phyloP scores from a whole-genome alignment of 1,139 yeast genomes.

The Geotrichum macrosporum region DNA sequence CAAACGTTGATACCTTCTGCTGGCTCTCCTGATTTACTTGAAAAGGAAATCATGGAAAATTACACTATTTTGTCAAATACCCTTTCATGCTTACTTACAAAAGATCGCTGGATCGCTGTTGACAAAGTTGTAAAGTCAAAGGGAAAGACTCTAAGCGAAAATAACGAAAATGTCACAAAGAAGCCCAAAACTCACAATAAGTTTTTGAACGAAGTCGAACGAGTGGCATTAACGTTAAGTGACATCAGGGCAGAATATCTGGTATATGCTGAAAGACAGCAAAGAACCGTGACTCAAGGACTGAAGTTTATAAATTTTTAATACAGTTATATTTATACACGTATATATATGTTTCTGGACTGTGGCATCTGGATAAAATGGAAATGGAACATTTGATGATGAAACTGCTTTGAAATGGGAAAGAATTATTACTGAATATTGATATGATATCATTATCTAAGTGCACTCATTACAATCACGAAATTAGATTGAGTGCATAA shows the following conservation, averaged over 20 bases:
- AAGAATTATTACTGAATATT: too few relatives aligned
- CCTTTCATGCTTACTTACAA: slow-evolving; percentile 28
- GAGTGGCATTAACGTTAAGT: slow-evolving; percentile 11
- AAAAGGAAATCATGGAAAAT: slow-evolving; percentile 21
- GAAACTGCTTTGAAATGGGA: too few relatives aligned
- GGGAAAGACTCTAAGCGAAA: neutral
- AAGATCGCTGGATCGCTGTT: slow-evolving; percentile 33
- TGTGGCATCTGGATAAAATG: too few relatives aligned
- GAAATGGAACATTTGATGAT: too few relatives aligned
- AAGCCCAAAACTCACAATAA: slow-evolving; percentile 6
- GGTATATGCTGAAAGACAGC: slow-evolving; percentile 4
- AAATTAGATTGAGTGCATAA: too few relatives aligned
- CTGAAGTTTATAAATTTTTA: slow-evolving; percentile 5
- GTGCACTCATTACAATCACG: too few relatives aligned
- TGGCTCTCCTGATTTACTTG: slow-evolving; percentile 10
- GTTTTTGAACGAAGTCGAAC: slow-evolving; percentile 3
- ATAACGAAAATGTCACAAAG: neutral
- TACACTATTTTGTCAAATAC: slow-evolving; percentile 33
- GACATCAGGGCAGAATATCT: slow-evolving; percentile 12
- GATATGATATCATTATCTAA: too few relatives aligned
- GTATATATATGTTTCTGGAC: neutral
- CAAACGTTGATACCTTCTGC: slow-evolving; percentile 16
- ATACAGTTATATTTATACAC: too few relatives aligned
- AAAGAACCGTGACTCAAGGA: neutral
- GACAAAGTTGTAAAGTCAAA: slow-evolving; percentile 13